Conservation (phyloP, 2,329 filamentous ascomycete species). For the Cordyceps cateniannulata region DNA sequence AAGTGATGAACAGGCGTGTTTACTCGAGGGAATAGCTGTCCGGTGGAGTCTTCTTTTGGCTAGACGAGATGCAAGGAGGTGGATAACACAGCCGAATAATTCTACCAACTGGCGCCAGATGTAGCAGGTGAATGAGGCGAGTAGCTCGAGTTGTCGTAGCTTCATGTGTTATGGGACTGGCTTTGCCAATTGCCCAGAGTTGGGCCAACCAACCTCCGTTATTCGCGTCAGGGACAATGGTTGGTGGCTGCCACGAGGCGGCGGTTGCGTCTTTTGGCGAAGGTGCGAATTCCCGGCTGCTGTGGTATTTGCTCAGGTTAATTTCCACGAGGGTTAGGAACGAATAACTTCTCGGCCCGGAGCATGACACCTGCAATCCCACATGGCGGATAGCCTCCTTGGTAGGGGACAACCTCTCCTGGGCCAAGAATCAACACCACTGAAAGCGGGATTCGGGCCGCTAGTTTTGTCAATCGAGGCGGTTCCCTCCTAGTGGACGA, state of each 20-base stretch:
- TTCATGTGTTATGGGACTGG: neutral
- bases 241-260: conserved; percentile 3
- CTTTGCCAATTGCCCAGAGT: neutral
- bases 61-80: conserved; percentile 2
- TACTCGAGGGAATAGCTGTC: neutral
- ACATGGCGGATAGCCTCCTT: too few relatives aligned
- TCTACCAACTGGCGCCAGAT: neutral
- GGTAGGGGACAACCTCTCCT: too few relatives aligned
- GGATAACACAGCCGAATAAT: neutral
- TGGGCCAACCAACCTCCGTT: neutral
- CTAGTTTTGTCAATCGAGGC: too few relatives aligned
- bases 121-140: neutral
- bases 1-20: neutral
- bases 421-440: too few relatives aligned
- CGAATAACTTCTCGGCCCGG: too few relatives aligned
- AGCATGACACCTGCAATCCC: too few relatives aligned
- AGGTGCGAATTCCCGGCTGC: too few relatives aligned
- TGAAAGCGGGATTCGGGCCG: too few relatives aligned
- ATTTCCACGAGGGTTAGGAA: too few relatives aligned
- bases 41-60: neutral
- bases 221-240: neutral
- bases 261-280: neutral
- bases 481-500: too few relatives aligned
- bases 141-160: neutral
- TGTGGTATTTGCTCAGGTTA: neutral